Evolutionary conservation across 2,329 filamentous ascomycete species (phyloP), one percentile per base, ranked within the genome.

Genomic region (Penicillium oxalicum): DNA sequence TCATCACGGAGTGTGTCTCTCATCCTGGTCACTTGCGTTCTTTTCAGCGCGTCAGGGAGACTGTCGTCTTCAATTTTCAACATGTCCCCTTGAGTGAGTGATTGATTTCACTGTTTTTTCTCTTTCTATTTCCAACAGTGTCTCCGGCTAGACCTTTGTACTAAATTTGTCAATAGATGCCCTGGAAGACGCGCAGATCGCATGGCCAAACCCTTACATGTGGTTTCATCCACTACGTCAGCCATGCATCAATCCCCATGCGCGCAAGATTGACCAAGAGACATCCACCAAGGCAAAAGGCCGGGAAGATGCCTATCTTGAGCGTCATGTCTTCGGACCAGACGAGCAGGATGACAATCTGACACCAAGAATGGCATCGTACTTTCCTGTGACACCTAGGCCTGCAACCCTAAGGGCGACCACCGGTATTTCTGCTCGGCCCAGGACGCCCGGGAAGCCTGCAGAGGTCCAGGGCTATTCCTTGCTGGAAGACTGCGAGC

Each of bases 51-150:
- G 73, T 87, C 53, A 86, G 84, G 61, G 88, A 91, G 59, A 69
- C 89, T 39, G 79, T 90, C 25, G 79, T 80, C 11, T 93, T 95
- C 67, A 84, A 88, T 1, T 95, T 94, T 60, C 87, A 93, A 61
- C 87, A 93, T 72, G 89, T 87, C 32, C 88, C 89, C 1, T 70
- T 87, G 47, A 78, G 88, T 91, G 39, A 29, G 43, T 72, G 29
- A 32, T 11, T 7, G 18, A 18, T 18, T 18, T 2, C 2, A 1
- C 18, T 18, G 18, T 18, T 18, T 18, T 18, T 18, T 18, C 18
- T 18, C 18, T 18, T 18, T 18, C 18, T 18, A 18, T 18, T 18
- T 18, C 18, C 18, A 18, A 18, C 18, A 2, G 18, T 18, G 18
- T 18, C 18, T 18, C 18, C 18, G 18, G 18, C 2, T 2, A 18